Conservation (phyloP, 768 basidiomycete genomes). For the Psilocybe azurescens region DNA sequence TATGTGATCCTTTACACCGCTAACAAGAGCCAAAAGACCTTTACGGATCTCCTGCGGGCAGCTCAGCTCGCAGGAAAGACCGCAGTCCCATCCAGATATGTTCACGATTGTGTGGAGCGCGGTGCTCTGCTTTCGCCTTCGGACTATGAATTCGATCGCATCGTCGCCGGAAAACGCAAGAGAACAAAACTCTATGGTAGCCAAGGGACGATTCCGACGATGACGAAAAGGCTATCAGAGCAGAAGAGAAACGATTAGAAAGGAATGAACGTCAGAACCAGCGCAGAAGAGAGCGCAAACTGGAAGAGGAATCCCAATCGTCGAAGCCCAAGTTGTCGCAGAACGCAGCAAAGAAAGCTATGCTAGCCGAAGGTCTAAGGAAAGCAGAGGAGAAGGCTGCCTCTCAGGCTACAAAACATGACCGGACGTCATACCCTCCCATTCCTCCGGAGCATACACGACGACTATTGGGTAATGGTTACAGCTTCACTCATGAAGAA, state of each 20-base stretch:
- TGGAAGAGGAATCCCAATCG: background rate
- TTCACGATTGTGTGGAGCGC: slow-evolving; percentile 55
- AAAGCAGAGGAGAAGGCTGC: slow-evolving; percentile 6
- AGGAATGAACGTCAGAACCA: slow-evolving; percentile 15
- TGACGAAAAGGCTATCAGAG: slow-evolving; percentile 8
- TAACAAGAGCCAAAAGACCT: slow-evolving; percentile 45
- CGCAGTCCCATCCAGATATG: slow-evolving; percentile 58
- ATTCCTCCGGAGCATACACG: slow-evolving; percentile 42
- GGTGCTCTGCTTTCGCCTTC: slow-evolving; percentile 47
- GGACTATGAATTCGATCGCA: slow-evolving; percentile 46
- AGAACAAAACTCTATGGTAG: slow-evolving; percentile 23
- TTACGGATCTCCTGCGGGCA: slow-evolving; percentile 46
- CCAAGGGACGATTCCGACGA: slow-evolving; percentile 14
- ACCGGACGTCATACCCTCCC: slow-evolving; percentile 39
- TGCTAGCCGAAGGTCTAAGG: background rate
- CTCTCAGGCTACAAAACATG: no score
- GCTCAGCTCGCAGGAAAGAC: slow-evolving; percentile 42
- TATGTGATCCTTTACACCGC: slow-evolving; percentile 61
- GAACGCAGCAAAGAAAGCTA: background rate
- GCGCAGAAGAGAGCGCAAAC: background rate
- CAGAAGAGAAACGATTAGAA: background rate
- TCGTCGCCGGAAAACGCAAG: slow-evolving; percentile 14
- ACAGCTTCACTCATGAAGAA: slow-evolving; percentile 56
- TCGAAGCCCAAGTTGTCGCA: background rate
- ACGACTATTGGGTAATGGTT: slow-evolving; percentile 34